These are phyloP conservation scores for Cladosporium cucumerinum DNA, from an alignment of 2,329 filamentous ascomycete species.

Conservation along the genomic window DNA sequence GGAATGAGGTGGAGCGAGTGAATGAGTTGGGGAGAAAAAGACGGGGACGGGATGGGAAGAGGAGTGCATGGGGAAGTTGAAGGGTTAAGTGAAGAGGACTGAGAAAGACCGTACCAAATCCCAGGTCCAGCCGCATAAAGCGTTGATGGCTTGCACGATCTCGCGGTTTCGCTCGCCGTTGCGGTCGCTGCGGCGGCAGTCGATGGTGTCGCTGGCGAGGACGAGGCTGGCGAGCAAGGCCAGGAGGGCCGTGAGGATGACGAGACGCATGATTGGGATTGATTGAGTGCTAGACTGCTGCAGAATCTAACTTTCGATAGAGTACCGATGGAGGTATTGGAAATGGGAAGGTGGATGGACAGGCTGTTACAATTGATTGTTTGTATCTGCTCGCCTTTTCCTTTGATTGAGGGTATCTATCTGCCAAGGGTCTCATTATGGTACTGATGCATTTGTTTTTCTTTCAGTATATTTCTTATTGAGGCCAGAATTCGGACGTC, in stretches of 20 bases:
- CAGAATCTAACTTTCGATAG: background rate
- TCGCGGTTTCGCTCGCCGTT: background rate
- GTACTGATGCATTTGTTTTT: background rate
- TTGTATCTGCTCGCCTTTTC: background rate
- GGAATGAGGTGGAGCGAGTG: background rate
- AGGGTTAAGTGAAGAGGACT: background rate
- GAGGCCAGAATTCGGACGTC: background rate
- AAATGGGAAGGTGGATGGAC: too few relatives aligned
- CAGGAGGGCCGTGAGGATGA: background rate
- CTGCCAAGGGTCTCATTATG: background rate
- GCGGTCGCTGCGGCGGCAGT: background rate
- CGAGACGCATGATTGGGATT: background rate
- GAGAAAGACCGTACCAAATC: background rate
- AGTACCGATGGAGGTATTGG: background rate
- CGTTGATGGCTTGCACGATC: background rate
- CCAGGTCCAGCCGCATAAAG: background rate
- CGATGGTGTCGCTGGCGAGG: background rate
- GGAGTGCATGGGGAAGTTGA: background rate
- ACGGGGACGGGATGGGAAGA: rapidly evolving
- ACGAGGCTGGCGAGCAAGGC: background rate
- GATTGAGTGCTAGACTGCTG: background rate
- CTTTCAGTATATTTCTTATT: background rate
- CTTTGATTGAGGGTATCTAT: background rate
- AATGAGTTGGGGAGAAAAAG: background rate
- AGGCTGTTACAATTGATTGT: background rate